These are phyloP conservation scores for Boletellus sp. DNA, from an alignment of 768 basidiomycete genomes.

Conservation along the genomic window DNA sequence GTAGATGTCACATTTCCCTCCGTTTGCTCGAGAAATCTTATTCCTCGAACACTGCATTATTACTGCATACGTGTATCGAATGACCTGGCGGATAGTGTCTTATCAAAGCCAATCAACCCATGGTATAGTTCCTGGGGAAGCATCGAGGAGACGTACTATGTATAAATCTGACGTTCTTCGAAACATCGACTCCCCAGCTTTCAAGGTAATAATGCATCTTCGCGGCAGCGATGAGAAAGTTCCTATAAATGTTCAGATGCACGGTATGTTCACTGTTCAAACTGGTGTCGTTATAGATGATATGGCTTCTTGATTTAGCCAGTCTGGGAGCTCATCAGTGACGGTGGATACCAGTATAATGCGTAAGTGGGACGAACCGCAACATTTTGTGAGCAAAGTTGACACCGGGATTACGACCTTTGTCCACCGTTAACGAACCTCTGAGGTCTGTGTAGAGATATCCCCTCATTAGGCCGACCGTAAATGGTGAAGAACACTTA, in stretches of 20 bases:
- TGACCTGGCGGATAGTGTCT: slow-evolving; percentile 59
- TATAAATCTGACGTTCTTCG: slow-evolving; percentile 49
- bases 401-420: slow-evolving; percentile 59
- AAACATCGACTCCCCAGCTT: slow-evolving; percentile 48
- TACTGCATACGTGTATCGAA: slow-evolving; percentile 52
- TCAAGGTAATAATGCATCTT: slow-evolving; percentile 83
- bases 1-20: slow-evolving; percentile 42
- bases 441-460: slow-evolving; percentile 45
- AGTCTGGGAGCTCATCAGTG: slow-evolving; percentile 35
- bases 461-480: not conserved
- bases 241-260: slow-evolving; percentile 83
- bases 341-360: not conserved
- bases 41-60: slow-evolving; percentile 45
- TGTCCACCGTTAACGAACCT: slow-evolving; percentile 69
- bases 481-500: slow-evolving; percentile 30
- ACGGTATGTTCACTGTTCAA: slow-evolving; percentile 63
- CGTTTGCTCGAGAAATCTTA: slow-evolving; percentile 36
- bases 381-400: slow-evolving; percentile 72
- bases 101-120: slow-evolving; percentile 25
- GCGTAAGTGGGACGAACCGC: slow-evolving; percentile 43
- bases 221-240: slow-evolving; percentile 75
- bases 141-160: slow-evolving; percentile 39
- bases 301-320: slow-evolving; percentile 70
- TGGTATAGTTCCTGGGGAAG: not conserved
- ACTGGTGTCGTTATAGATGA: slow-evolving; percentile 71